Base-by-base conservation (phyloP, 495 filamentous ascomycete genomes). In the Podospora bellae-mahoneyi region DNA sequence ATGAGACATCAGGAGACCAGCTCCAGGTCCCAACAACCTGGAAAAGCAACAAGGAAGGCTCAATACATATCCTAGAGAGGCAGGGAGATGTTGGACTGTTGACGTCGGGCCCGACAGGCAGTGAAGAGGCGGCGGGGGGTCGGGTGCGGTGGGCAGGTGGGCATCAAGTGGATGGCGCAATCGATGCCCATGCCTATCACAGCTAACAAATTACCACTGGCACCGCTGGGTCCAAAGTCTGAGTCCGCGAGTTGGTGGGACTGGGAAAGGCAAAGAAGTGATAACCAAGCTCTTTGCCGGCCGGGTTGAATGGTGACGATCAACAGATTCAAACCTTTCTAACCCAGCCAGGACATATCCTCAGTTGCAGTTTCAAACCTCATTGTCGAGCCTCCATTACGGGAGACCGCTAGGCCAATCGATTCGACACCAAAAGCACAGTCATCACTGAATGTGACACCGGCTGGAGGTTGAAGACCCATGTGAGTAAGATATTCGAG, bases 91-190 rank as follows among this genome's bases (percentile, higher is more conserved):
- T 7, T 30, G 26, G 59, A 30, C 1, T 28, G 18, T 64, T 26
- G 26, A 44, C n/a, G n/a, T 62, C 55, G 59, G 60, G 62, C 15
- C 30, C 39, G 39, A 13, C 7, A 48, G 7, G 39, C 13, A 13
- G 59, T 60, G 23, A 27, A 66, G 23, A 54, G 64, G 34, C 69
- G 64, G 34, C 69, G 69, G 57, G 66, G 68, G 34, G 34, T 54
- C 34, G 64, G 63, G 63, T 63, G 53, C 13, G 13, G 48, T 60
- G 54, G 70, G 64, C n/a, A 55, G 28, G 68, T 64, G 69, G 67
- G 63, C 64, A 69, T 64, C 61, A 66, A 48, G 30, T 56, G 64
- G 64, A 76, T 76, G 68, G 72, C 74, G 74, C 74, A 72, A 76
- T 76, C 70, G 74, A 30, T 64, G 62, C 63, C 39, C 68, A 71